These are phyloP conservation scores for Rhizopus delemar DNA, from an alignment of 371 early-diverging fungal genomes.

Conservation along the genomic window DNA sequence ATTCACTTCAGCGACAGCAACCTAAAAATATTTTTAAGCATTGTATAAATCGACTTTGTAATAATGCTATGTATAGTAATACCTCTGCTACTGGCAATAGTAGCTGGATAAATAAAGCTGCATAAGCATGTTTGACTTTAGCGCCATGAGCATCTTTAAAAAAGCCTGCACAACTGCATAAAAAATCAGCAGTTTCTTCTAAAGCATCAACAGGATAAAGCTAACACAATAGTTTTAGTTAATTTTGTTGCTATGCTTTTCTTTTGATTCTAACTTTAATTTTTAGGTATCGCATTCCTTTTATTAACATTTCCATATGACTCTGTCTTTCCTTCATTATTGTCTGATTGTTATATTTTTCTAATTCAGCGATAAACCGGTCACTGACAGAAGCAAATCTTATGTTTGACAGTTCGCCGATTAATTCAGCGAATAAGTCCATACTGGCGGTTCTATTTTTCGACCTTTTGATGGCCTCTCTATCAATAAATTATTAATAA, in stretches of 20 bases:
- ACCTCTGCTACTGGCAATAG: slow-evolving; percentile 89
- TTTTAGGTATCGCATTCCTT: slow-evolving; percentile 87
- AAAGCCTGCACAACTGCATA: slow-evolving; percentile 84
- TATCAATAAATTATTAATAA: slow-evolving; percentile 13
- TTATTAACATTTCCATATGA: slow-evolving; percentile 84
- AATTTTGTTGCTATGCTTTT: background rate
- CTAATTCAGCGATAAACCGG: slow-evolving; percentile 87
- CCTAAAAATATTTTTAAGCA: slow-evolving; percentile 34
- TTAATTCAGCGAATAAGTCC: slow-evolving; percentile 84
- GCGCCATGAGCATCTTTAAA: slow-evolving; percentile 81
- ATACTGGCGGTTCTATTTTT: slow-evolving; percentile 86
- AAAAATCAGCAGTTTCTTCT: slow-evolving; percentile 92
- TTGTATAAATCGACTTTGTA: background rate
- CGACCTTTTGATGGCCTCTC: slow-evolving; percentile 75
- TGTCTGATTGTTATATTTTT: slow-evolving; percentile 63
- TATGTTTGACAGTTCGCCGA: slow-evolving; percentile 85
- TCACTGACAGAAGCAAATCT: slow-evolving; percentile 92
- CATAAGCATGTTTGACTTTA: slow-evolving; percentile 89
- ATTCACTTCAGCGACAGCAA: slow-evolving; percentile 93
- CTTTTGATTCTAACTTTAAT: slow-evolving; percentile 42
- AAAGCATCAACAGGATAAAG: slow-evolving; percentile 90
- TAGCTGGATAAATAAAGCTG: slow-evolving; percentile 85
- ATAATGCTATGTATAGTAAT: too few species aligned
- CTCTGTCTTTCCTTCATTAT: slow-evolving; percentile 69
- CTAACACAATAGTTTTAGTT: slow-evolving; percentile 34